Evolutionary conservation across 495 filamentous ascomycete genomes (phyloP), one percentile per base, ranked within the genome.

Genomic region (Aspergillus hancockii): DNA sequence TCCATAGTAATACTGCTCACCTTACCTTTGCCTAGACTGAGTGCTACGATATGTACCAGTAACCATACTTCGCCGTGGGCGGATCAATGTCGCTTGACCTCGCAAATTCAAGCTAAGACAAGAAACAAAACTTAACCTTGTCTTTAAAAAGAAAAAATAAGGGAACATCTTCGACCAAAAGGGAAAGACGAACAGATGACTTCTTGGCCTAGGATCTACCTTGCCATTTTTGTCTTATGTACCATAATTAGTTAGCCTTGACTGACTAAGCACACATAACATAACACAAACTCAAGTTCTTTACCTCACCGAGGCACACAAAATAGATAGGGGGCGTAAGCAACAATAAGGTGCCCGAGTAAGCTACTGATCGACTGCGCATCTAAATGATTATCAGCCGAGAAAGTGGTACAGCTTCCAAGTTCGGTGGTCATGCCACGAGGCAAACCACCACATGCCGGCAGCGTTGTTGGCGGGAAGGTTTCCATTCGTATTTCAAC

Each of bases 171-270:
- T n/a, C 38, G 1, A 2, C 51, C 14, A 16, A 41, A 53, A 41
- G 34, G 51, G 51, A 53, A 53, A 53, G 51, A 53, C 31, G 22
- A 53, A 31, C 32, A 53, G 51, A 53, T 41, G 38, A 36, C 32
- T 5, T 18, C 43, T 10, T 8, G 13, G 43, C 43, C 38, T 41
- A 7, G 38, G 38, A 41, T 41, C 38, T 16, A 18, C 38, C 14
- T n/a, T 38, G 34, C 14, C 14, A 10, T 8, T 41, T 3, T 14
- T 16, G 16, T 6, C n/a, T 14, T 2, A 5, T 36, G 8, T 36
- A 1, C 34, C 36, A 40, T 40, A 9, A n/a, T 3, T 40, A 40
- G 36, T 7, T 40, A 10, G 12, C 3, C 36, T n/a, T 40, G 36
- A 28, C 3, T 28, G 25, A 28, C 25, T 28, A 18, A n/a, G 43